Conservation (phyloP, 163 green algal genomes). For the Chloromonas sp. region DNA sequence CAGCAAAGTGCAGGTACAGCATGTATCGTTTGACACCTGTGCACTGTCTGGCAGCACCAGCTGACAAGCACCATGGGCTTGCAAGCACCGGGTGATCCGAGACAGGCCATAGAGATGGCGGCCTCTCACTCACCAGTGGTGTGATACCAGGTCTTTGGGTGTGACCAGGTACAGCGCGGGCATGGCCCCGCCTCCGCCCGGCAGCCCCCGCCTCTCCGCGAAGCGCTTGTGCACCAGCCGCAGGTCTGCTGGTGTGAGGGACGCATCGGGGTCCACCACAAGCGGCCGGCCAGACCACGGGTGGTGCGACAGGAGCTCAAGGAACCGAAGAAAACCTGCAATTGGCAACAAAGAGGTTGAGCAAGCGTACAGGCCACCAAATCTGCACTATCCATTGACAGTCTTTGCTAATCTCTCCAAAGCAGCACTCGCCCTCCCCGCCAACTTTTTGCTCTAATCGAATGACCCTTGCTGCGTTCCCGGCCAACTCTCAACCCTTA, state of each 20-base stretch:
- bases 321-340: constrained; percentile 66
- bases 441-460: not conserved
- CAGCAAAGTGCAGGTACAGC: not conserved
- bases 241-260: constrained; percentile 26
- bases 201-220: constrained; percentile 20
- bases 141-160: constrained; percentile 32
- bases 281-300: constrained; percentile 61
- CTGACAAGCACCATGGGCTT: too few species aligned
- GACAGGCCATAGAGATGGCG: too few species aligned
- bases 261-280: constrained; percentile 54
- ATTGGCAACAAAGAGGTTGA: not conserved
- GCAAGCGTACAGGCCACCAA: not conserved
- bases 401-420: not conserved
- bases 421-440: not conserved
- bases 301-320: constrained; percentile 57
- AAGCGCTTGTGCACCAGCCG: constrained; percentile 17
- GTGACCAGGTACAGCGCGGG: constrained; percentile 45
- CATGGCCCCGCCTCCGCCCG: not conserved
- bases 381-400: not conserved
- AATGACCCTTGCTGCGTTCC: not conserved
- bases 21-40: too few species aligned
- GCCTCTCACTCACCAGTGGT: constrained; percentile 30
- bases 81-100: too few species aligned
- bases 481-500: not conserved
- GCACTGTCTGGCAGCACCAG: too few species aligned